Evolutionary conservation across 2,329 filamentous ascomycete genomes (phyloP), one percentile per base, ranked within the genome.

Genomic region (Nothophoma quercina): DNA sequence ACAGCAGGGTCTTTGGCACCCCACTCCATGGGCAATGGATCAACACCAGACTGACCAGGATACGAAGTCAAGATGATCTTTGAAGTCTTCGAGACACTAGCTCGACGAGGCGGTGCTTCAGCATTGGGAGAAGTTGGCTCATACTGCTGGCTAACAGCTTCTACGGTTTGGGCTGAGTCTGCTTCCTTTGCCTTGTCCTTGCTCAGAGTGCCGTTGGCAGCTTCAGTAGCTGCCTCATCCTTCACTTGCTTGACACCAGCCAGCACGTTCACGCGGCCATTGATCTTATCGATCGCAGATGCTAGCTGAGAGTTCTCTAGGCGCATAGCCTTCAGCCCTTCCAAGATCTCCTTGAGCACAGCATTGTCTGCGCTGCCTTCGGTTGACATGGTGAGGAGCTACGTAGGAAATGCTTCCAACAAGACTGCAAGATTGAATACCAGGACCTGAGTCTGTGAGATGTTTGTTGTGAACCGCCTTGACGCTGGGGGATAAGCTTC

Each of bases 41-140:
- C 90, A 75, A 98, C 93, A 58, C 93, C 93, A 61, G 90, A 91
- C 77, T 97, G 93, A 64, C 91, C 92, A 22, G 93, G 93, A 75
- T 98, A 97, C 5, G 93, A 96, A 42, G 88, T 90, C 61, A 90
- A 78, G 60, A 88, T 87, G 68, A 88, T 88, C 63, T 86, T 85
- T 35, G 82, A 85, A 30, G 79, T 80, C 72, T 75, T 77, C 40
- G 76, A 77, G 38, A 77, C 68, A 62, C 75, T 80, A 33, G 74
- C 58, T 60, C 76, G 72, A 60, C 76, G 71, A 59, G 67, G 63
- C 23, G 68, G 52, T 32, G 63, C 58, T 62, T 72, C 70, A 60
- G 64, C 61, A 65, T 51, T 62, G 53, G 67, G 52, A 58, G 68
- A 62, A 35, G 70, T 55, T 43, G 69, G 60, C 46, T 75, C 72